phyloP scores from a whole-genome alignment of 148 eudicot species.

The Amaranthus palmeri region DNA sequence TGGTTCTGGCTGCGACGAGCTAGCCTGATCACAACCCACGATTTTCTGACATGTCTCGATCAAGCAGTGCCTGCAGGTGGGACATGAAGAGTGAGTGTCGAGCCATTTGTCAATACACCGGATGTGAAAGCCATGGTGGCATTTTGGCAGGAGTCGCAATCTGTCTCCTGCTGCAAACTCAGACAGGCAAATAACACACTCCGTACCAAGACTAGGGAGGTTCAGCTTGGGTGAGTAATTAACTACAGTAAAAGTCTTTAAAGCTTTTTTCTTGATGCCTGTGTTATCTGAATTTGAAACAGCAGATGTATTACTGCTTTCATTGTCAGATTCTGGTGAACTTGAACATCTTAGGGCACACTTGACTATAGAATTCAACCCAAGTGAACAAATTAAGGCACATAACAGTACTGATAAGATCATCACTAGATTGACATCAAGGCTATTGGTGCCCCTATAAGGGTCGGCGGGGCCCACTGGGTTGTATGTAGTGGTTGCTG shows the following conservation, averaged over 20 bases:
- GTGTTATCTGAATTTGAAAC: slow-evolving; percentile 45
- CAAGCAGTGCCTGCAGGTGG: slow-evolving; percentile 79
- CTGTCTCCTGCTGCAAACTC: slow-evolving; percentile 63
- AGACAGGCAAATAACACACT: slow-evolving; percentile 77
- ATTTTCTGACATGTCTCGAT: slow-evolving; percentile 71
- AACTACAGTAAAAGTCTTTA: slow-evolving; percentile 64
- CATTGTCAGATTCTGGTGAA: slow-evolving; percentile 24
- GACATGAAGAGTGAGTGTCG: slow-evolving; percentile 80
- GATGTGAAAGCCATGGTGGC: slow-evolving; percentile 80
- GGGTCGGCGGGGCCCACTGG: slow-evolving; percentile 30
- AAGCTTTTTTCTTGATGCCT: slow-evolving; percentile 71
- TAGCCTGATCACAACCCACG: slow-evolving; percentile 34
- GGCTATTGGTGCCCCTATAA: slow-evolving; percentile 32
- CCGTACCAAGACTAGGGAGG: slow-evolving; percentile 55
- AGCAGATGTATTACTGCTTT: slow-evolving; percentile 18
- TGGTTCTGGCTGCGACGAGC: slow-evolving; percentile 32
- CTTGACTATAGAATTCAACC: slow-evolving; percentile 58
- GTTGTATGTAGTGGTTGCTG: slow-evolving; percentile 21
- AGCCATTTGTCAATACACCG: slow-evolving; percentile 86
- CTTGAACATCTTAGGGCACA: slow-evolving; percentile 75
- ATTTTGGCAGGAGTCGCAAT: slow-evolving; percentile 66
- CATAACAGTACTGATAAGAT: slow-evolving; percentile 77
- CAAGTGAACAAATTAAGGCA: slow-evolving; percentile 81
- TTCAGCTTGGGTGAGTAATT: slow-evolving; percentile 52
- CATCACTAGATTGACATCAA: slow-evolving; percentile 85